These are phyloP conservation scores for Coleophoma cylindrospora DNA, from an alignment of 2,329 filamentous ascomycete genomes.

Conservation along the genomic window DNA sequence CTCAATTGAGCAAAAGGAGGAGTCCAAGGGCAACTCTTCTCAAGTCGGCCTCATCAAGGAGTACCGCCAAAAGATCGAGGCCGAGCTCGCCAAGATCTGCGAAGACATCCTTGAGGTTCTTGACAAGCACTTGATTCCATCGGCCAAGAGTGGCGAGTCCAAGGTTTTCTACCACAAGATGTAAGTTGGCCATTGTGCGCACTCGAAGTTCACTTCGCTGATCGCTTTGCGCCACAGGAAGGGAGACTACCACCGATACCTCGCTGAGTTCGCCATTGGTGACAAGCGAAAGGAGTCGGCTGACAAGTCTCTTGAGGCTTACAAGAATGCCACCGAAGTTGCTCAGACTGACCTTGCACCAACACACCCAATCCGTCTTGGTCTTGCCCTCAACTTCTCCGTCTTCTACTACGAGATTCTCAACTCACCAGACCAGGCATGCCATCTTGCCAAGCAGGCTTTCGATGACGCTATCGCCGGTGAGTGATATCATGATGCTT, in stretches of 20 bases:
- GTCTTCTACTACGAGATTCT: conserved; percentile 99
- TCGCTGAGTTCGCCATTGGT: conserved; percentile 87
- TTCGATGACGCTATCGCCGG: conserved; percentile 96
- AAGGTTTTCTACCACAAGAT: conserved; percentile 99
- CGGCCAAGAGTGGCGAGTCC: conserved; percentile 93
- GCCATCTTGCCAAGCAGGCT: conserved; percentile 98
- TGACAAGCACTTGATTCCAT: conserved; percentile 89
- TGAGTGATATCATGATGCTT: conserved; percentile 31
- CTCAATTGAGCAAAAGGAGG: conserved; percentile 99
- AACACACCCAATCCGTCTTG: conserved; percentile 96
- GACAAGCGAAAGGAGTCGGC: conserved; percentile 90
- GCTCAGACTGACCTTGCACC: conserved; percentile 96
- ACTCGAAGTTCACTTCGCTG: conserved; percentile 8
- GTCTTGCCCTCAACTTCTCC: conserved; percentile 97
- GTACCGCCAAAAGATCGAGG: conserved; percentile 98
- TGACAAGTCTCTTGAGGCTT: conserved; percentile 85
- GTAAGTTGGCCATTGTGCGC: conserved; percentile 48
- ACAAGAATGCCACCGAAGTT: conserved; percentile 99
- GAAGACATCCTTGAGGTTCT: conserved; percentile 95
- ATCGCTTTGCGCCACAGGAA: conserved; percentile 55
- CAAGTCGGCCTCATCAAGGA: conserved; percentile 92
- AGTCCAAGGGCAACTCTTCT: conserved; percentile 96
- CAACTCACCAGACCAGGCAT: conserved; percentile 95
- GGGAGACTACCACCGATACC: conserved; percentile 94
- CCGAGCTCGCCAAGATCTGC: conserved; percentile 95